Percentiles rank a stretch among this genome's conserved stretches.
phyloP scores from a whole-genome alignment of 768 basidiomycete genomes.

The Naganishia onofrii region DNA sequence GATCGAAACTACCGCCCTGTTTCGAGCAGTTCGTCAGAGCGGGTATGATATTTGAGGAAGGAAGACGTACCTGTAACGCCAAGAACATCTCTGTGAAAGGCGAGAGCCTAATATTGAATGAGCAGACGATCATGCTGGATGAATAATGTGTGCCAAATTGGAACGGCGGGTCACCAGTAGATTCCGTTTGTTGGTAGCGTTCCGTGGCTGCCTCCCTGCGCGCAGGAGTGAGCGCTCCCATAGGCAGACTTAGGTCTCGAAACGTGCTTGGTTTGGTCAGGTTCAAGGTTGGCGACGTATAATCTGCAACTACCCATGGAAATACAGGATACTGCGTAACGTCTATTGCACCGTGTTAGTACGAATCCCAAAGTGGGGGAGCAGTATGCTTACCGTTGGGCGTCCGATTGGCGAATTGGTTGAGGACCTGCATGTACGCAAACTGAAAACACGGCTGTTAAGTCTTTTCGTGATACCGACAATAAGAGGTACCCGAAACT shows the following conservation, averaged over 20 bases:
- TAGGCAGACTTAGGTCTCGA: conserved; percentile 72
- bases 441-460: conserved; percentile 59
- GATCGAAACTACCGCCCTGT: conserved; percentile 90
- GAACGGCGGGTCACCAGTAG: conserved; percentile 78
- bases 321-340: conserved; percentile 90
- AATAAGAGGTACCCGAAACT: conserved; percentile 33
- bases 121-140: conserved; percentile 95
- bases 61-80: conserved; percentile 63
- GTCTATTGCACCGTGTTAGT: conserved; percentile 51
- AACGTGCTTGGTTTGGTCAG: conserved; percentile 37
- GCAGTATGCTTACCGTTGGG: conserved; percentile 61
- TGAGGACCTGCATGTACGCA: conserved; percentile 81
- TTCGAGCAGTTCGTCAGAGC: not conserved
- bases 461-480: not conserved
- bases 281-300: conserved; percentile 61
- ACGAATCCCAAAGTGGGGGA: not conserved
- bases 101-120: conserved; percentile 81
- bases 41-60: not conserved
- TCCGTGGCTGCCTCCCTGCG: conserved; percentile 72
- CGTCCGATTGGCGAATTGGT: conserved; percentile 87
- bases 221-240: conserved; percentile 79
- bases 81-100: conserved; percentile 96
- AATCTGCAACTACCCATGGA: conserved; percentile 84
- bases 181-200: conserved; percentile 68
- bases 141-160: conserved; percentile 78